Evolutionary conservation across 345 rosid genomes (phyloP), one percentile per base, ranked within the genome.

Genomic region (Eucalyptus microcorys): DNA sequence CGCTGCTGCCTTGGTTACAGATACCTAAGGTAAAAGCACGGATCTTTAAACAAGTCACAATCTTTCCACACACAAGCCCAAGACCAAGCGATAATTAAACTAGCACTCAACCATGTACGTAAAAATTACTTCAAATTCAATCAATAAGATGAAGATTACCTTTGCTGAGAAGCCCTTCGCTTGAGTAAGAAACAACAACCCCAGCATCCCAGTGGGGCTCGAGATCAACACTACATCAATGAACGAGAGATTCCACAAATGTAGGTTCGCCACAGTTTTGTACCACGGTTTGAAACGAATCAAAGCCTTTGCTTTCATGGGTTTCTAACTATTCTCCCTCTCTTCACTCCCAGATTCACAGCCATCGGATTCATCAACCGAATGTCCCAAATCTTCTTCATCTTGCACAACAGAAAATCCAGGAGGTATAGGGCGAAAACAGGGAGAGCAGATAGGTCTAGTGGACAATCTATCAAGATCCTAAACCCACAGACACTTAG

Each of bases 171-270:
- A 97, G 14, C 92, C 93, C 66, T 93, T 91, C 66, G 59, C 87
- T 80, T 90, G 94, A 79, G 96, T 95, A 80, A 97, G 95, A 91
- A 94, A 95, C 1, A 97, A 99, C 87, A 97, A 93, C 49, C 98
- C 98, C 13, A 97, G 96, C 93, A 97, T 92, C 83, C 99, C 96
- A 93, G 92, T 92, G 21, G 96, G 95, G 88, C 95, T 97, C 17
- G 96, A 94, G 68, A 97, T 96, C 50, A 96, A 91, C 83, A 97
- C 97, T 86, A 94, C 53, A 87, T 96, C 98, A 88, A 96, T 94
- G 15, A 95, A 96, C 86, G 97, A 94, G 91, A 81, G 93, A 86
- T 96, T 95, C 98, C 97, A 97, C 87, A 96, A 87, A 87, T 96
- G 99, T 92, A 96, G 94, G 59, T 89, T 90, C 19, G 91, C 92